A percentile compares a stretch with the other conserved stretches of the same genome.
Evolutionary conservation across 331 rosid genomes (phyloP).

Genomic region (Quercus lobata): DNA sequence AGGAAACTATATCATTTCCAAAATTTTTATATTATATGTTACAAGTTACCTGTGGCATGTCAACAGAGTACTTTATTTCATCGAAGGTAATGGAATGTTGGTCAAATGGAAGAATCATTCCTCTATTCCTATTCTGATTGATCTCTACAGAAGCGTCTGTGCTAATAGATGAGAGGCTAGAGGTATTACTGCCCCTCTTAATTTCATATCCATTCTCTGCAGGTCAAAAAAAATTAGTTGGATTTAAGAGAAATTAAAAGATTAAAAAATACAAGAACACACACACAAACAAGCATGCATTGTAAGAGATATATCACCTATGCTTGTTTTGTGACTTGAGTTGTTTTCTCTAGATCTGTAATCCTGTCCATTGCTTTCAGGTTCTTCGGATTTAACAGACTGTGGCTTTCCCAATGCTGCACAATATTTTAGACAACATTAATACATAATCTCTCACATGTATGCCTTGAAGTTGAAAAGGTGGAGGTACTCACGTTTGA

Average conservation of each 20-base stretch:
- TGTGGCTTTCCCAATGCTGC: slow-evolving; percentile 47
- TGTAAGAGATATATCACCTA: slow-evolving; percentile 2
- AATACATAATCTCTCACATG: background rate
- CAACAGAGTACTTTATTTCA: slow-evolving; percentile 46
- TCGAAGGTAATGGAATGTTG: slow-evolving; percentile 39
- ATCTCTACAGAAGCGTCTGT: background rate
- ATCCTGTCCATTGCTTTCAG: slow-evolving; percentile 12
- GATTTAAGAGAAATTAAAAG: background rate
- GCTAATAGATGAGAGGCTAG: background rate
- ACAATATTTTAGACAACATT: slow-evolving; percentile 3
- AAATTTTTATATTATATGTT: background rate
- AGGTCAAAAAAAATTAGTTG: background rate
- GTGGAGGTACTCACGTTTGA: slow-evolving; percentile 46
- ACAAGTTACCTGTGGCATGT: slow-evolving; percentile 45
- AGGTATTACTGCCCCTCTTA: background rate
- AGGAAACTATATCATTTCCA: background rate
- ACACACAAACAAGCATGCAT: too few species aligned
- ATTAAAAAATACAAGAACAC: background rate
- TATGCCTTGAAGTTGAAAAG: background rate
- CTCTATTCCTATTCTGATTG: slow-evolving; percentile 16
- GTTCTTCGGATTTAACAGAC: slow-evolving; percentile 32
- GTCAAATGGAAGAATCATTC: slow-evolving; percentile 56
- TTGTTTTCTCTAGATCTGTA: slow-evolving; percentile 2
- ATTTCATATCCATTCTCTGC: slow-evolving; percentile 5
- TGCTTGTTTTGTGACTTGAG: background rate